Evolutionary conservation across 2,329 filamentous ascomycete genomes (phyloP), one percentile per base, ranked within the genome.

Genomic region (Cordyceps cicadae): DNA sequence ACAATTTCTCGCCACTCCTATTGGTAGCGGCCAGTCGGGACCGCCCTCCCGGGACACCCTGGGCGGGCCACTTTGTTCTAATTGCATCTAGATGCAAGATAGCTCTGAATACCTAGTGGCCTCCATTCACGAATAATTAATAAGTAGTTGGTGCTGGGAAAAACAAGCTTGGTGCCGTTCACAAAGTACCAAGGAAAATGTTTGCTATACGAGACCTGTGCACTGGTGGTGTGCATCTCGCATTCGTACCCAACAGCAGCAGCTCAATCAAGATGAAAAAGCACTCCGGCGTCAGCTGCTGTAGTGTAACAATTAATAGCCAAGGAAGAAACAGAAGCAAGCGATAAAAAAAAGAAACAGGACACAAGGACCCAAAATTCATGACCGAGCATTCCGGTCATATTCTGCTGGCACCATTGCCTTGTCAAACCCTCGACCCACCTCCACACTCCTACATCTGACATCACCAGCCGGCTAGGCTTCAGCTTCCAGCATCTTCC

Each of bases 391-490:
- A 5, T 43, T 19, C 6, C n/a, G 15, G 14, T 29, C 1, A 4
- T 29, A 29, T 29, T 29, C 5, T 29, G 26, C 3, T 29, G 5
- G 29, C 29, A 29, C 29, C 29, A 29, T 29, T 43, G 15, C 39
- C 39, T 43, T 43, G 39, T n/a, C 14, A n/a, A 46, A 21, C n/a
- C n/a, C n/a, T 21, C n/a, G 19, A n/a, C 43, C 43, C 43, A n/a
- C 43, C 43, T 19, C n/a, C 43, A 14, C 24, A 24, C 3, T 29
- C 43, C 32, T 32, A 26, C 34, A 15, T 57, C 54, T 57, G 54
- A 57, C 54, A 57, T 57, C 54, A 57, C 54, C 45, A 45, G 54
- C 54, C 37, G 19, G 34, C 29, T 14, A 43, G 54, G 54, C 43
- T 14, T 26, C 14, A 57, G 14, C 14, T 57, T 57, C 54, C 54